A percentile compares a stretch with the other conserved stretches of the same genome.
Conservation (phyloP, 75 land plant genomes). For the Pinus albicaulis region DNA sequence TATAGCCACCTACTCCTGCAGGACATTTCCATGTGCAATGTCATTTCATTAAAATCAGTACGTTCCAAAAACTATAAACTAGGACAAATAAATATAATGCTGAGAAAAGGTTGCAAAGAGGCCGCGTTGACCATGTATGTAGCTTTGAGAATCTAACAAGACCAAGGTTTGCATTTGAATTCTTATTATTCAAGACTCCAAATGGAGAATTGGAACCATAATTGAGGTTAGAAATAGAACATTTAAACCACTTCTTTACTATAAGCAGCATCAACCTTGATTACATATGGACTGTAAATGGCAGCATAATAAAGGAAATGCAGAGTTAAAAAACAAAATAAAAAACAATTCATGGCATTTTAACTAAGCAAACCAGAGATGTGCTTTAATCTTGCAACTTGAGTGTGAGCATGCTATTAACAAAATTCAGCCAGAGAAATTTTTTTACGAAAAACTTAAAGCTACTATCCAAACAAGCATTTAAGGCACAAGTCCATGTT, state of each 20-base stretch:
- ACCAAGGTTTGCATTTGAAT: not conserved
- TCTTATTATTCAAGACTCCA: not conserved
- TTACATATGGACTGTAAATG: not conserved
- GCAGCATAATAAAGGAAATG: not conserved
- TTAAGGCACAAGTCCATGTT: not conserved
- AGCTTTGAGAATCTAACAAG: constrained; percentile 8
- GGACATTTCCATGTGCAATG: not conserved
- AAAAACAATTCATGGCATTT: not conserved
- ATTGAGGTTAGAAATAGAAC: not conserved
- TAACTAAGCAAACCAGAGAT: not conserved
- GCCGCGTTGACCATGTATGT: not conserved
- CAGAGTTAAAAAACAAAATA: not conserved
- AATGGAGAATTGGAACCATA: not conserved
- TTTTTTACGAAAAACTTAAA: not conserved
- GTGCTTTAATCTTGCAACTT: not conserved
- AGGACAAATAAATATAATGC: not conserved
- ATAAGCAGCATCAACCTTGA: not conserved
- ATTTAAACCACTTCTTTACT: not conserved
- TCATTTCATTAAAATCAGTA: not conserved
- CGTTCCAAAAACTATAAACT: not conserved
- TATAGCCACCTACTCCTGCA: constrained; percentile 35
- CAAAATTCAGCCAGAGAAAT: not conserved
- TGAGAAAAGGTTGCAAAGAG: not conserved
- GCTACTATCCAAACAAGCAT: not conserved
- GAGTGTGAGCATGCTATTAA: not conserved